Base-by-base conservation (phyloP, 2,329 filamentous ascomycete genomes). In the Penicillium olsonii region DNA sequence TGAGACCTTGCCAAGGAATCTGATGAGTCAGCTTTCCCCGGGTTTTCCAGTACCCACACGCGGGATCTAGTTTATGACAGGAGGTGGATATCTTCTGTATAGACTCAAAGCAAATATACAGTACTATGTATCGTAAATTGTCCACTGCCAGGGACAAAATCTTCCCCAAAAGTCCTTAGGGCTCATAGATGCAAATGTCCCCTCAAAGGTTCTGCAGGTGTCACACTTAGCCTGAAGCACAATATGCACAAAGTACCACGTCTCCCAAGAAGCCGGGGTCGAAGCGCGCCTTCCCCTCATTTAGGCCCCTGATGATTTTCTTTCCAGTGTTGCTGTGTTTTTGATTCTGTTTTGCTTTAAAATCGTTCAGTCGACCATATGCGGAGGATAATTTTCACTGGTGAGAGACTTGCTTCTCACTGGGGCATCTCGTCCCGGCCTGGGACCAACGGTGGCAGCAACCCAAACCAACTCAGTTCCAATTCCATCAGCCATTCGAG, bases 391-490 rank as follows among this genome's bases (percentile, higher is more conserved):
- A 41, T 57, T 33, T 45, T 59, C 31, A 46, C 53, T 5, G 47
- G 64, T 33, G 66, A 68, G 63, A 59, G 60, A 38, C 42, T 66
- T 27, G 47, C 59, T 56, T 65, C 65, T 63, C 62, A 54, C 42
- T 57, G 60, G 54, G 50, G 58, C 39, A 52, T 56, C 47, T 56
- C 56, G 27, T 61, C 63, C 45, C 65, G 57, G 52, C 50, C 50
- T 49, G 52, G 52, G 48, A 50, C 58, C 41, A 50, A 50, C 33
- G 37, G 49, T 39, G 33, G 56, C 17, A 31, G 27, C 48, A 48
- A 29, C 37, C 47, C 42, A 26, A 48, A 38, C 18, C 52, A 45
- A 43, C 35, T 17, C 8, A 9, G 20, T 10, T 42, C 37, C 7
- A 15, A 20, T 37, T 11, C 15, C 17, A 22, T 46, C 37, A 22